These are phyloP conservation scores for Fusarium heterosporum DNA, from an alignment of 2,329 filamentous ascomycete species.

Conservation along the genomic window DNA sequence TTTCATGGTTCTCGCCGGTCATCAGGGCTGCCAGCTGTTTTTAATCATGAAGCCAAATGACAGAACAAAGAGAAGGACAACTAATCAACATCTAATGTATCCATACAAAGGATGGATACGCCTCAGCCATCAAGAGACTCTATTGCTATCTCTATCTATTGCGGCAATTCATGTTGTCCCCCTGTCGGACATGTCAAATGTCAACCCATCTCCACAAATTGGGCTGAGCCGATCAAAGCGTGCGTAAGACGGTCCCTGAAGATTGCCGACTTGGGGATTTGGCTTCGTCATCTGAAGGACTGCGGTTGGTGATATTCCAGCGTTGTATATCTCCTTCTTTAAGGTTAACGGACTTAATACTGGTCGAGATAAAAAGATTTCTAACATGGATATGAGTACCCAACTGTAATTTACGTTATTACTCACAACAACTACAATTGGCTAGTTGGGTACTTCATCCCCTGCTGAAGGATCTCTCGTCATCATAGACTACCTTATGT, in stretches of 20 bases:
- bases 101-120: neutral
- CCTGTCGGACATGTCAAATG: neutral
- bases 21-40: too few species aligned
- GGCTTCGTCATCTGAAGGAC: neutral
- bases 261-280: neutral
- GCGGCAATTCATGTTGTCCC: neutral
- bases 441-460: neutral
- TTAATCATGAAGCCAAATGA: too few species aligned
- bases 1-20: too few species aligned
- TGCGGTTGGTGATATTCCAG: too few species aligned
- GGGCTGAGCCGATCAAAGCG: constrained; percentile 21
- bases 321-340: too few species aligned
- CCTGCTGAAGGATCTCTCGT: neutral
- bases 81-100: too few species aligned
- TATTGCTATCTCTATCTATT: neutral
- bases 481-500: constrained; percentile 31
- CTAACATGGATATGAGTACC: too few species aligned
- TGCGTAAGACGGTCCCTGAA: constrained; percentile 16
- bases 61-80: too few species aligned
- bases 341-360: too few species aligned
- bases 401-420: too few species aligned
- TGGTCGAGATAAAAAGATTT: too few species aligned
- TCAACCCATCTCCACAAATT: constrained; percentile 24
- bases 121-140: neutral
- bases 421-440: neutral